These are phyloP conservation scores for Tagetes erecta DNA, from an alignment of 129 eudicot species.

Conservation along the genomic window DNA sequence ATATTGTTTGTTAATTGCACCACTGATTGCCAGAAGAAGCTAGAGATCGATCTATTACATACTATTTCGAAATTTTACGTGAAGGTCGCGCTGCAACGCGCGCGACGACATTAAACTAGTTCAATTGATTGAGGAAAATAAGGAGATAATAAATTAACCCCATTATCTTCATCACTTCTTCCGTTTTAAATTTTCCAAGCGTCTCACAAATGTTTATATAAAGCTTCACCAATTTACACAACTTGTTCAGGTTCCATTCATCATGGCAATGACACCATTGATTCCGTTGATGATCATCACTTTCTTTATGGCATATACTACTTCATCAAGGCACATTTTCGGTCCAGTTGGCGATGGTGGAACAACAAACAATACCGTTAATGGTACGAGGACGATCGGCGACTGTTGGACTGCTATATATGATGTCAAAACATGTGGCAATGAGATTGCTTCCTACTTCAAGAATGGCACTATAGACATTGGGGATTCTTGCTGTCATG, in stretches of 20 bases:
- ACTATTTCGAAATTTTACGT: no score
- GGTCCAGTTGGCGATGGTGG: neutral
- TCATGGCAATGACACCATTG: neutral
- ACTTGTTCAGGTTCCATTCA: neutral
- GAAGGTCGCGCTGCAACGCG: no score
- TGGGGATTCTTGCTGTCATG: slow-evolving; percentile 5
- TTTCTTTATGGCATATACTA: neutral
- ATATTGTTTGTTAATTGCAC: no score
- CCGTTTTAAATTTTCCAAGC: neutral
- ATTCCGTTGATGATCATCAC: neutral
- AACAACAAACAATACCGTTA: slow-evolving; percentile 11
- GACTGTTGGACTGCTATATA: slow-evolving; percentile 19
- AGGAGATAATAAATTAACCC: slow-evolving; percentile 1
- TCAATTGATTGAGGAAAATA: neutral
- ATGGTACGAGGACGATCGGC: neutral
- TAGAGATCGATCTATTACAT: no score
- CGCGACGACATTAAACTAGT: no score
- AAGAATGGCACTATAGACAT: slow-evolving; percentile 8
- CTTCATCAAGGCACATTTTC: slow-evolving; percentile 11
- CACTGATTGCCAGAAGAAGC: no score
- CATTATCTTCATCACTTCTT: neutral
- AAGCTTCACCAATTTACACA: neutral
- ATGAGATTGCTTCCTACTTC: slow-evolving; percentile 5
- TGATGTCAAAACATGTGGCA: slow-evolving; percentile 16
- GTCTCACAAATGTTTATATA: neutral